Evolutionary conservation across 2,329 filamentous ascomycete genomes (phyloP).

Genomic region (Metarhizium brunneum): DNA sequence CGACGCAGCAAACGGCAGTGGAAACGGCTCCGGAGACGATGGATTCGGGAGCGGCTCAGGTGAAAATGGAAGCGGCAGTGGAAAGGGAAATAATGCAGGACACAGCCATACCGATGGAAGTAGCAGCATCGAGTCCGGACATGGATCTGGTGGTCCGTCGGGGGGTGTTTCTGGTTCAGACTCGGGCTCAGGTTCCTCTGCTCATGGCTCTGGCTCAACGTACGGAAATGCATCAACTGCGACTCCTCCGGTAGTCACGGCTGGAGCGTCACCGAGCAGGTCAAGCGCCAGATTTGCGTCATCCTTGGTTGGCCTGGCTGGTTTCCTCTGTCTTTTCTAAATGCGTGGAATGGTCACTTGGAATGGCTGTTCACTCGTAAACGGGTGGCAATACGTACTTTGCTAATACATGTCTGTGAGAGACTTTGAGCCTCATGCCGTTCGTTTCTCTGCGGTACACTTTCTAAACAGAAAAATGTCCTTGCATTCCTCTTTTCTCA

Average conservation of each 20-base stretch:
- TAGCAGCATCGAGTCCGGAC: not conserved
- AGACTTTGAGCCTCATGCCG: not conserved
- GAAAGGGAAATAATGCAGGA: not conserved
- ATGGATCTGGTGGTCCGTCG: not conserved
- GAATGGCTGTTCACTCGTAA: not conserved
- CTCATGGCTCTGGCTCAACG: not conserved
- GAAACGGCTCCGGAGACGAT: not conserved
- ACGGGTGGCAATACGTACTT: not conserved
- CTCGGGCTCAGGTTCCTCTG: not conserved
- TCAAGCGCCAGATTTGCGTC: not conserved
- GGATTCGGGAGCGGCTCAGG: not conserved
- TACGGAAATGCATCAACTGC: not conserved
- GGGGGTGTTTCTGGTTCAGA: not conserved
- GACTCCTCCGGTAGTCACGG: not conserved
- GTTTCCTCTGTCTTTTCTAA: slow-evolving; percentile 1
- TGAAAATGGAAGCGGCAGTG: not conserved
- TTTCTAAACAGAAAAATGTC: no score
- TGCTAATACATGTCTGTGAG: not conserved
- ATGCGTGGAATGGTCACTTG: not conserved
- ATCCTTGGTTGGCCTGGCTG: not conserved
- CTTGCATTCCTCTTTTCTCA: no score
- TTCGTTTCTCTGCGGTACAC: slow-evolving; percentile 7
- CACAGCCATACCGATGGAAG: not conserved
- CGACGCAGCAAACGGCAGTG: not conserved
- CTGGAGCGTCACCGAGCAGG: not conserved